phyloP scores from a whole-genome alignment of 768 basidiomycete species.

The Amanita fuliginea region DNA sequence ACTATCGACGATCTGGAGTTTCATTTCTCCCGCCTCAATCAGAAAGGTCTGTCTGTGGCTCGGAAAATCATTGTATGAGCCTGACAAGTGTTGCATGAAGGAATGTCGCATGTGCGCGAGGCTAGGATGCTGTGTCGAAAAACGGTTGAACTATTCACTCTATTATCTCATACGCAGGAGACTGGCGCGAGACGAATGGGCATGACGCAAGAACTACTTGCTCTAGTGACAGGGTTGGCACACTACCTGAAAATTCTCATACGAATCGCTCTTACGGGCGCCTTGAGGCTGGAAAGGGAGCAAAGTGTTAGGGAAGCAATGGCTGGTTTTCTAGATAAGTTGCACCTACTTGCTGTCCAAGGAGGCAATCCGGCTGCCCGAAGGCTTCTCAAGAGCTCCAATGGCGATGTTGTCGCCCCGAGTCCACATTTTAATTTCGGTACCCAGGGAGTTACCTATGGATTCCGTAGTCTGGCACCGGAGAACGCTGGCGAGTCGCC shows the following conservation, averaged over 20 bases:
- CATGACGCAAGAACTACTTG: conserved; percentile 94
- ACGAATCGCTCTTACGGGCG: conserved; percentile 92
- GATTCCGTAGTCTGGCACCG: conserved; percentile 85
- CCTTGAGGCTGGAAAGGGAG: conserved; percentile 91
- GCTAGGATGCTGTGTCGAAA: conserved; percentile 98
- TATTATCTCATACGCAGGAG: conserved; percentile 92
- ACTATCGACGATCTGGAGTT: conserved; percentile 95
- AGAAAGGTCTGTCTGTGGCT: conserved; percentile 74
- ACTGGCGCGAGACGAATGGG: conserved; percentile 84
- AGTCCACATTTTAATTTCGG: conserved; percentile 46
- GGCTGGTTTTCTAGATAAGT: conserved; percentile 82
- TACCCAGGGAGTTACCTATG: conserved; percentile 84
- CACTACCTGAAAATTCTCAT: conserved; percentile 99
- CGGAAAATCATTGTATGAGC: background rate
- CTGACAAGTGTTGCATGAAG: conserved; percentile 25
- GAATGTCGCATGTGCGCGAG: conserved; percentile 97
- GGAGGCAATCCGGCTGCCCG: conserved; percentile 71
- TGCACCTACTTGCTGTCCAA: conserved; percentile 84
- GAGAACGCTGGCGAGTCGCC: conserved; percentile 87
- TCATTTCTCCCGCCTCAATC: conserved; percentile 65
- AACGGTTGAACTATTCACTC: conserved; percentile 95
- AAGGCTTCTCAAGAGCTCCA: conserved; percentile 64
- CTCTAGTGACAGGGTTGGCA: conserved; percentile 95
- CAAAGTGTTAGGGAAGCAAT: conserved; percentile 75
- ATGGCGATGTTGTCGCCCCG: conserved; percentile 45